Base-by-base conservation (phyloP, 805 yeast species). In the Trichomonascus vanleenenianus region DNA sequence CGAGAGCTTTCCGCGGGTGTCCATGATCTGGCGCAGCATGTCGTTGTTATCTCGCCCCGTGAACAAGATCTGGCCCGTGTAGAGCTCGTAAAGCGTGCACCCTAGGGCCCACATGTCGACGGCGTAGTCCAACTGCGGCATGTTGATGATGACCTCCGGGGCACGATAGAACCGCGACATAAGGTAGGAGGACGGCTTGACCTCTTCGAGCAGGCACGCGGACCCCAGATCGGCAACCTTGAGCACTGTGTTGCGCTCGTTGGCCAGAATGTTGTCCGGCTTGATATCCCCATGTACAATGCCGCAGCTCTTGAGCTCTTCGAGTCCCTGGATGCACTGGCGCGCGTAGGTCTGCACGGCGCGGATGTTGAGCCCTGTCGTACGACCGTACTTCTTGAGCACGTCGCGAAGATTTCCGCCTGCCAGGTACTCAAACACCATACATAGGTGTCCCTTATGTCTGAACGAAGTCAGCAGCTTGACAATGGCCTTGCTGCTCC, bases 21-120 rank as follows among this genome's bases (percentile, higher is more conserved):
- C 58, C 65, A 63, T 61, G 20, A 63, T 61, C 15, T 51, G 48
- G 37, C 49, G 50, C 20, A 63, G 55, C 67, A 63, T 63, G 15
- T 88, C 93, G 48, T 88, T 95, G 64, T 88, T 91, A 36, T 91
- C 81, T 12, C 84, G 78, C 37, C 96, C 97, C 11, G 96, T 89
- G 61, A 88, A 88, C 46, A 88, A 67, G 1, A 95, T 93, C 58
- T 84, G 81, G 20, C 96, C 93, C 7, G 95, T 83, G 61, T 87
- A 85, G 85, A 88, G 83, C 60, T 88, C 97, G 7, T 91, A 95
- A 53, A 88, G 74, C 25, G 89, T 85, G 67, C 96, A 88, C 3
- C 96, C 97, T 25, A 91, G 85, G 9, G 95, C 84, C 97, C 97
- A 88, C 72, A 88, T 86, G 62, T 88, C 97, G 45, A 89, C 86